Percentiles rank a stretch among this genome's conserved stretches.
Conservation (phyloP, 129 eudicot genomes). For the Flaveria brownii region DNA sequence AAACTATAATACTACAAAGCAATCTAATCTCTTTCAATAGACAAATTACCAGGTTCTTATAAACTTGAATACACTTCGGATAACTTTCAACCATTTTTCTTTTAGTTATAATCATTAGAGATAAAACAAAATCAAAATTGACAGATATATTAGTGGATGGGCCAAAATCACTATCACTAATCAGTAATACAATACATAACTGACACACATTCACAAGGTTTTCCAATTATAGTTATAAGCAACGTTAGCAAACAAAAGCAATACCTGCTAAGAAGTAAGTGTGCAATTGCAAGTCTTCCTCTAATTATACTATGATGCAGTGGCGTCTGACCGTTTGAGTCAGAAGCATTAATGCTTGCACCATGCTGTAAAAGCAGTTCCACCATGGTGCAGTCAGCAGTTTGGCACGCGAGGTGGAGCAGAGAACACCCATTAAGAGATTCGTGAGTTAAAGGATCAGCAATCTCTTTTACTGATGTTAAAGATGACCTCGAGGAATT, state of each 20-base stretch:
- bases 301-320: conserved; percentile 71
- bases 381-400: conserved; percentile 84
- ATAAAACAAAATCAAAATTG: neutral
- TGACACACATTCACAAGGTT: neutral
- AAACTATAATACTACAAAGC: neutral
- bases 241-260: neutral
- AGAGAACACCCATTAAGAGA: conserved; percentile 69
- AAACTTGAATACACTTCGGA: neutral
- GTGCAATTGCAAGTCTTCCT: conserved; percentile 60
- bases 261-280: conserved; percentile 72
- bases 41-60: neutral
- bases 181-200: neutral
- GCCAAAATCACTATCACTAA: neutral
- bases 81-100: neutral
- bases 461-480: conserved; percentile 38
- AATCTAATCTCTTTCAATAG: neutral
- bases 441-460: conserved; percentile 48
- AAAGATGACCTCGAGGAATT: conserved; percentile 39
- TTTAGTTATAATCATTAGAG: neutral
- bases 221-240: neutral
- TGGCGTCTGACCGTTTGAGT: conserved; percentile 78
- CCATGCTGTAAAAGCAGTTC: conserved; percentile 89
- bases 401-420: conserved; percentile 89
- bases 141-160: neutral
- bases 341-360: conserved; percentile 61